Evolutionary conservation across 2,329 filamentous ascomycete genomes (phyloP).

Genomic region (Xylariaceae sp.): DNA sequence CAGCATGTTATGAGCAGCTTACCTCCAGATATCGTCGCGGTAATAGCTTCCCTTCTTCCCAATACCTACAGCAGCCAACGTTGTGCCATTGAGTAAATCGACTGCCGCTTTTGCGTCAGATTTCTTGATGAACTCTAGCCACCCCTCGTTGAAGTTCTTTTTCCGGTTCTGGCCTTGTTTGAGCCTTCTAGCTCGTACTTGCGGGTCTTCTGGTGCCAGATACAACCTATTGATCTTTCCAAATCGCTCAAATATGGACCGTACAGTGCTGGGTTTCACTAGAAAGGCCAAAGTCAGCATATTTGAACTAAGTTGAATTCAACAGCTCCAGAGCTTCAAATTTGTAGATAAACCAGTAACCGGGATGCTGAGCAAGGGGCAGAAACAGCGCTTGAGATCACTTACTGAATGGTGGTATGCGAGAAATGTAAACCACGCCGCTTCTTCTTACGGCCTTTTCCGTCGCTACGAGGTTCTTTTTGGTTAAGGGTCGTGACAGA

Average conservation of each 20-base stretch:
- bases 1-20: not conserved
- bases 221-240: conserved; percentile 66
- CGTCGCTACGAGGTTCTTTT: conserved; percentile 71
- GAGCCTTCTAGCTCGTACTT: conserved; percentile 69
- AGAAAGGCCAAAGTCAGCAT: conserved; percentile 56
- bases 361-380: not conserved
- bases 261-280: conserved; percentile 67
- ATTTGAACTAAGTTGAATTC: too few relatives aligned
- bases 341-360: not conserved
- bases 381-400: not conserved
- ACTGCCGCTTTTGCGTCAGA: conserved; percentile 77
- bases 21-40: conserved; percentile 85
- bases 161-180: conserved; percentile 82
- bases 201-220: conserved; percentile 55
- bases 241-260: conserved; percentile 61
- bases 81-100: conserved; percentile 76
- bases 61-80: conserved; percentile 66
- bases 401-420: conserved; percentile 86
- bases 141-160: conserved; percentile 80
- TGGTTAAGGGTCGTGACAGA: conserved; percentile 61
- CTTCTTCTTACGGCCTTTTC: conserved; percentile 72
- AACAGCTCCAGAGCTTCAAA: too few relatives aligned
- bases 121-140: conserved; percentile 82
- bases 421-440: conserved; percentile 82
- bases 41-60: conserved; percentile 80